Base-by-base conservation (phyloP, 345 rosid genomes). In the Eucalyptus microcorys region DNA sequence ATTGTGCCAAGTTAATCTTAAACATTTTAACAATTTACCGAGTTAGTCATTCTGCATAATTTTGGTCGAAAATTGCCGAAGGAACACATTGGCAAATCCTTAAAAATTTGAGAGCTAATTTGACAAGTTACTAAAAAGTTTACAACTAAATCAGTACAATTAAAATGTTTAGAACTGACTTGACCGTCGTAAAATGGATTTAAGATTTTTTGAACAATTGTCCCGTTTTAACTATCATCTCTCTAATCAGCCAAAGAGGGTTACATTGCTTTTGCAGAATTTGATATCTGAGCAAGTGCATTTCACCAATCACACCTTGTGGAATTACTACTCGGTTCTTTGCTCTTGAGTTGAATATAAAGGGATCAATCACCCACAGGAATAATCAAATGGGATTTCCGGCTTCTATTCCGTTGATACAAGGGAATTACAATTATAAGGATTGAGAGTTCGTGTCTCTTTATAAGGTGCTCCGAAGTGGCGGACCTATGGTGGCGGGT, bases 11-110 rank as follows among this genome's bases (percentile, higher is more conserved):
- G 50, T 49, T 14, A 49, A 7, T 49, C 17, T 49, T 49, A 49
- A 50, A 50, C 53, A 0, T 53, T 53, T 21, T 53, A 53, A 53
- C 1, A 53, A 53, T 53, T 53, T 53, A 21, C 1, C 11, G 0
- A 53, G 24, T 19, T 53, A 21, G 26, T 53, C 26, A 50, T 50
- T 50, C 0, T 1, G 5, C 5, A 2, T 53, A 53, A 53, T 53
- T 53, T 53, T 53, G 26, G 10, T 7, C 0, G 1, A 2, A 8
- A 53, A 21, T 21, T 4, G 1, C 5, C 0, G 0, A 53, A 53
- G 2, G 55, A 52, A 24, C 1, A 21, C 59, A 53, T 53, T 53
- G 59, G 26, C 59, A 53, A 53, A 53, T 53, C 59, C 26, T 53
- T 53, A 53, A 53, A 53, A 53, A 8, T 3, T 53, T 53, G 10